phyloP scores from a whole-genome alignment of 352 stramenopile species.

The Globisporangium yorkense region DNA sequence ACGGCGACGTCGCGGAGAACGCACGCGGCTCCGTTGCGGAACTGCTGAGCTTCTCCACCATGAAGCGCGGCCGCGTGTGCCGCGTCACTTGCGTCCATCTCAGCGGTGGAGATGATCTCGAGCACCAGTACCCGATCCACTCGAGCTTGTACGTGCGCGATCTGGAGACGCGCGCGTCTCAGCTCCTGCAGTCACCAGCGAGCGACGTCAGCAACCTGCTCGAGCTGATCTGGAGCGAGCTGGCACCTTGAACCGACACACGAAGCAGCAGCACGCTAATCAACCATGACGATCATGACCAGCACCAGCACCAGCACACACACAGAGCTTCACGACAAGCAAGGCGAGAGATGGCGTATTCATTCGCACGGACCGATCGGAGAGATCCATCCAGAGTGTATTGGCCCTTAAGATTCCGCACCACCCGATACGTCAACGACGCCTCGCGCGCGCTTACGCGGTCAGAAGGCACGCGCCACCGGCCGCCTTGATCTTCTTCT shows the following conservation, averaged over 20 bases:
- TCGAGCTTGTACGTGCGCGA: slow-evolving; percentile 25
- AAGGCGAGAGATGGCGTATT: not conserved
- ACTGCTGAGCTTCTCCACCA: slow-evolving; percentile 49
- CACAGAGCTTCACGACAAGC: not conserved
- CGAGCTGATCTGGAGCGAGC: slow-evolving; percentile 4
- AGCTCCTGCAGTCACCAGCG: not conserved
- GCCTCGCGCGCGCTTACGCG: slow-evolving; percentile 82
- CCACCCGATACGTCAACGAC: slow-evolving; percentile 46
- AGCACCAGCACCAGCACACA: not conserved
- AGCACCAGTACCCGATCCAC: slow-evolving; percentile 7
- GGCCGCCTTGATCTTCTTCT: slow-evolving; percentile 99
- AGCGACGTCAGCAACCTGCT: not conserved
- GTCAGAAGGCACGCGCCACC: slow-evolving; percentile 98
- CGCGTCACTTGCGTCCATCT: slow-evolving; percentile 30
- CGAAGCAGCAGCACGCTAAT: not conserved
- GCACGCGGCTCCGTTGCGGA: slow-evolving; percentile 13
- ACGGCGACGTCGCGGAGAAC: slow-evolving; percentile 5
- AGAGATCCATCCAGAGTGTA: slow-evolving; percentile 40
- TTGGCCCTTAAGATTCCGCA: slow-evolving; percentile 78
- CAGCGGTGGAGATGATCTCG: not conserved
- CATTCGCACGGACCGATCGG: slow-evolving; percentile 7
- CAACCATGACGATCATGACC: not conserved
- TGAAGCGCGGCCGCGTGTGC: slow-evolving; percentile 17
- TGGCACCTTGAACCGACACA: not conserved
- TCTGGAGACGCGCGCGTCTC: slow-evolving; percentile 14